Evolutionary conservation across 805 yeast genomes (phyloP), one percentile per base, ranked within the genome.

Genomic region (Yarrowia porcina): DNA sequence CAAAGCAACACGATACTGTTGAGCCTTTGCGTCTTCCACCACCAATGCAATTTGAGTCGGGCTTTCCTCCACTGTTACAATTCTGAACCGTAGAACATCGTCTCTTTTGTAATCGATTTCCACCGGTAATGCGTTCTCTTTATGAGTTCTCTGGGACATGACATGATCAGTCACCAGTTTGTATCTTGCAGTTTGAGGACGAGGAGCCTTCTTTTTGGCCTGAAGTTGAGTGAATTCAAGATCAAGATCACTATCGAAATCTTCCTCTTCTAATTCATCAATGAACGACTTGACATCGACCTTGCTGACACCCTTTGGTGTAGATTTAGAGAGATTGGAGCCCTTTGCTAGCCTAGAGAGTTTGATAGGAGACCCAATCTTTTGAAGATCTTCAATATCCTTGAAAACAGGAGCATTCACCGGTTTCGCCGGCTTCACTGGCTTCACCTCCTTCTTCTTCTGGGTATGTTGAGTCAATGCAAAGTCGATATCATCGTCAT

Each of bases 141-240:
- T 56, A n/a, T 39, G 47, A 3, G 30, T 56, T 18, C 61, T 13
- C 17, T 56, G 59, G 2, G 59, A 52, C 59, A 52, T 52, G 25
- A 52, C 59, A 25, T 52, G 59, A 42, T 52, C 59, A 4, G 59
- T 52, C 12, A 52, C 59, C 15, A 52, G 44, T 18, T 52, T 52
- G 33, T 52, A 52, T 36, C 59, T 33, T 5, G 59, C 9, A 1
- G 59, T 36, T 10, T 52, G 59, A 21, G 13, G 59, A 2, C 59
- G 59, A 9, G 59, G 33, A n/a, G n/a, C n/a, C 25, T 52, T 52
- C 33, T 52, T 35, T 10, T 33, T 32, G 15, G 42, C 59, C 28
- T 36, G 44, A 8, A 52, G 44, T 18, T 52, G 44, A 12, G 59
- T 36, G 25, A 52, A 52, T 12, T 52, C 44, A 13, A 36, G 17